These are phyloP conservation scores for Chionographis japonica DNA, from an alignment of 106 monocot genomes.

Conservation along the genomic window DNA sequence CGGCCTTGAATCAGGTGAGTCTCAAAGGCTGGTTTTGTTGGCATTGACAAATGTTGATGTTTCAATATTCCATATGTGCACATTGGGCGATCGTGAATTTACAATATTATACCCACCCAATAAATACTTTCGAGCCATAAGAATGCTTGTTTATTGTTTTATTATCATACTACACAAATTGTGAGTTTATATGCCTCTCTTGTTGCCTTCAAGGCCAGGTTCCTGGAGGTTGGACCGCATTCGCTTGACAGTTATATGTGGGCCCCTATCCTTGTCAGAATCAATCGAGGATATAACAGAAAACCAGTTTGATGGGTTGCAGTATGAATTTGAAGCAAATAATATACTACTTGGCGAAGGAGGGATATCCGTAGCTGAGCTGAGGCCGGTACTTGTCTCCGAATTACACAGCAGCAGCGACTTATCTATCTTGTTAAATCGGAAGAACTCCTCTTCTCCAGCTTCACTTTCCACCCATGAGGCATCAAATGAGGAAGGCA, in stretches of 20 bases:
- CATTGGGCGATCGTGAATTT: neutral
- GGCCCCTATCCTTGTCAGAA: conserved; percentile 2
- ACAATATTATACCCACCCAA: neutral
- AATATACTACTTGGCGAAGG: conserved; percentile 62
- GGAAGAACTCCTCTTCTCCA: conserved; percentile 9
- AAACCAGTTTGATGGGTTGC: conserved; percentile 12
- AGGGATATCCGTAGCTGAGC: conserved; percentile 43
- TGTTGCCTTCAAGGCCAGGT: conserved; percentile 59
- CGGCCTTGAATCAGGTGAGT: conserved; percentile 86
- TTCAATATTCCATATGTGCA: too few relatives aligned
- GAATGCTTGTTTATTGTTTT: neutral
- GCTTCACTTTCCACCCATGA: neutral
- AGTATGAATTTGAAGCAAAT: conserved; percentile 57
- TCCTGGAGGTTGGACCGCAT: conserved; percentile 74
- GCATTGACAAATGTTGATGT: neutral
- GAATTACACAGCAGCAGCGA: conserved; percentile 19
- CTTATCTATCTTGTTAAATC: conserved; percentile 13
- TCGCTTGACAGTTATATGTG: conserved; percentile 34
- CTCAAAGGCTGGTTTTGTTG: neutral
- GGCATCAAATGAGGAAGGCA: conserved; percentile 49
- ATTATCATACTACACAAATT: neutral
- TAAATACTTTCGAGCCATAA: neutral
- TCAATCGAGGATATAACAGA: conserved; percentile 2
- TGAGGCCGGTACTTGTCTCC: conserved; percentile 30
- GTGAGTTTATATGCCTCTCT: neutral